A percentile compares a stretch with the other conserved stretches of the same genome.
These are phyloP conservation scores for Podospora australis DNA, from an alignment of 495 filamentous ascomycete species.

Conservation along the genomic window DNA sequence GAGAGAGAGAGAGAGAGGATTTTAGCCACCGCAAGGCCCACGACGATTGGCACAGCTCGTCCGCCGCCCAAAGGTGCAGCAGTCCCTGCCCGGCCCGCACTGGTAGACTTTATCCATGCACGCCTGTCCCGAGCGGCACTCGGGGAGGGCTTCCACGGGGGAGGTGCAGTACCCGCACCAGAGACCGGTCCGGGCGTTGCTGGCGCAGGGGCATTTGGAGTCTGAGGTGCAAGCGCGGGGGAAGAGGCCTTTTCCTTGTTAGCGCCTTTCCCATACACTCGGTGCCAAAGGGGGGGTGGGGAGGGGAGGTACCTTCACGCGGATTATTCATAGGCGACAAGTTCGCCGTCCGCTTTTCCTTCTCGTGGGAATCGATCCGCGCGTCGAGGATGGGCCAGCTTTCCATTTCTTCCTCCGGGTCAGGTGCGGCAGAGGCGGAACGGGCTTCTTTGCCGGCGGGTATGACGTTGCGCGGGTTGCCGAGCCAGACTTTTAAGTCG, in stretches of 20 bases:
- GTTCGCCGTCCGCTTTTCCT: neutral
- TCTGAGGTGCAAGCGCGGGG: neutral
- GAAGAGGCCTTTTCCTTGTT: neutral
- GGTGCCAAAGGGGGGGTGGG: too few relatives aligned
- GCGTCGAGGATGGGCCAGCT: neutral
- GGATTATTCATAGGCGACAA: neutral
- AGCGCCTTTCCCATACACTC: too few relatives aligned
- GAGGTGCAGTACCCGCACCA: neutral
- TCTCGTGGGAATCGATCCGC: neutral
- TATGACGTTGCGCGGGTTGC: neutral
- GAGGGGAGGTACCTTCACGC: neutral
- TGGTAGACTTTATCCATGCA: neutral
- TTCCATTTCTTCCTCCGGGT: neutral
- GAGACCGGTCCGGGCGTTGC: neutral
- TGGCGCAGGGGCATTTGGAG: neutral
- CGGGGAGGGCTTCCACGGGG: neutral
- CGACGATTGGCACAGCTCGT: neutral
- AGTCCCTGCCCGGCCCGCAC: neutral
- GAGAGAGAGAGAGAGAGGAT: too few relatives aligned
- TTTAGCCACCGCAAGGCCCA: neutral
- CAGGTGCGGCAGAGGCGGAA: neutral
- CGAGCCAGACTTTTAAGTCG: neutral
- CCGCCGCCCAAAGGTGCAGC: neutral
- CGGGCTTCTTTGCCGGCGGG: neutral
- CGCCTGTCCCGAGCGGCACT: neutral